These are phyloP conservation scores for Sclerospora graminicola DNA, from an alignment of 352 stramenopile genomes.

Conservation along the genomic window DNA sequence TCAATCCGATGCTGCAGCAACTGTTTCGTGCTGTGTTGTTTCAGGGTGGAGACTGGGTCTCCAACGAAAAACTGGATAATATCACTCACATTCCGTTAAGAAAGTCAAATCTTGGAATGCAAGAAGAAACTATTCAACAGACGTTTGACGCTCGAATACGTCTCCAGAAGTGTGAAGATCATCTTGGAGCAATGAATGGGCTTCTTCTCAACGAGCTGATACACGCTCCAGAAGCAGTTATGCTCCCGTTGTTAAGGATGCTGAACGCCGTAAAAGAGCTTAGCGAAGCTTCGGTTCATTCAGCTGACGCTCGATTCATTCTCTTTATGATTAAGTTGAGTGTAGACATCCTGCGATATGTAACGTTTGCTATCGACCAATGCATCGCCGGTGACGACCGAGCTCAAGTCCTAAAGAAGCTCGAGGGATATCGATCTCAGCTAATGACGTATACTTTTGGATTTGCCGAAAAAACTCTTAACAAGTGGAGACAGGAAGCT, in stretches of 20 bases:
- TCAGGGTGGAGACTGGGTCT: slow-evolving; percentile 82
- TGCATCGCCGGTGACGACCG: slow-evolving; percentile 21
- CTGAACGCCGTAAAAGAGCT: slow-evolving; percentile 73
- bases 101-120: slow-evolving; percentile 73
- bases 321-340: slow-evolving; percentile 83
- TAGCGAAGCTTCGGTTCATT: slow-evolving; percentile 72
- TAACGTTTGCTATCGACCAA: slow-evolving; percentile 62
- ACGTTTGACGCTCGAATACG: slow-evolving; percentile 62
- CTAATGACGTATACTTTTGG: slow-evolving; percentile 55
- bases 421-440: slow-evolving; percentile 42
- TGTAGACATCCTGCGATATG: slow-evolving; percentile 68
- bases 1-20: slow-evolving; percentile 72
- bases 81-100: slow-evolving; percentile 71
- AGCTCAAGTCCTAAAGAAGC: slow-evolving; percentile 21
- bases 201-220: slow-evolving; percentile 97
- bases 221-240: slow-evolving; percentile 88
- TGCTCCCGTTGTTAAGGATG: slow-evolving; percentile 72
- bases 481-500: slow-evolving; percentile 72
- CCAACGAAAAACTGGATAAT: slow-evolving; percentile 39
- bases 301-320: slow-evolving; percentile 74
- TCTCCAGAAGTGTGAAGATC: slow-evolving; percentile 76
- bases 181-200: slow-evolving; percentile 93
- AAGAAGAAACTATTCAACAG: slow-evolving; percentile 68
- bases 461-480: slow-evolving; percentile 56
- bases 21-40: slow-evolving; percentile 85